Evolutionary conservation across 176 grass and related monocot genomes (phyloP).

Genomic region (Aegilops speltoides): DNA sequence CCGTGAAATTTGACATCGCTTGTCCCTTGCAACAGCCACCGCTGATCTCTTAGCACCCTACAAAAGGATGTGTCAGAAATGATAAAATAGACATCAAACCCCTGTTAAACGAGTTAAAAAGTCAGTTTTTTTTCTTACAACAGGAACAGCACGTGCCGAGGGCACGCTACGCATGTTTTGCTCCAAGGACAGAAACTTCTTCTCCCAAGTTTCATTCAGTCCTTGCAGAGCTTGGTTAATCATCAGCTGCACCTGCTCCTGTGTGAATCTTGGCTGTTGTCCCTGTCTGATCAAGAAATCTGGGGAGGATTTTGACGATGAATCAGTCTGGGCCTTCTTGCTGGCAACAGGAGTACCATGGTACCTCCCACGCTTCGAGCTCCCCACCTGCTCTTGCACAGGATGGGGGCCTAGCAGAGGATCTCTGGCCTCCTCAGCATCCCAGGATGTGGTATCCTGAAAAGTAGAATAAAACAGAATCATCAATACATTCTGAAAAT

Average conservation of each 20-base stretch:
- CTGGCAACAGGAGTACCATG: neutral
- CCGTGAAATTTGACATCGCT: neutral
- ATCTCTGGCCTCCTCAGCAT: neutral
- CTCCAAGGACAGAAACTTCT: slow-evolving; percentile 42
- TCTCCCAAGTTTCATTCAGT: slow-evolving; percentile 48
- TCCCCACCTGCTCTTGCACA: slow-evolving; percentile 21
- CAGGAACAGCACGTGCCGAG: neutral
- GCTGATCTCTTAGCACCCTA: slow-evolving; percentile 11
- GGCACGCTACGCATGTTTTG: slow-evolving; percentile 25
- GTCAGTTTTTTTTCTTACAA: slow-evolving; percentile 11
- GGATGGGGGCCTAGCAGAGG: slow-evolving; percentile 9
- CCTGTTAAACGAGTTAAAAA: neutral
- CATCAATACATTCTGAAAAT: slow-evolving; percentile 23
- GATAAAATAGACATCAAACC: slow-evolving; percentile 11
- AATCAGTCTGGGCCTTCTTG: slow-evolving; percentile 16
- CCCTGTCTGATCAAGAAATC: slow-evolving; percentile 24
- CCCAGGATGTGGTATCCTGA: neutral
- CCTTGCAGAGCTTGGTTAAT: slow-evolving; percentile 45
- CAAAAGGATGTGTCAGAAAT: neutral
- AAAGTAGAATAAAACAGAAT: slow-evolving; percentile 10
- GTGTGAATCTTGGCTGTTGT: slow-evolving; percentile 32
- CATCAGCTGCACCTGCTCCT: slow-evolving; percentile 50
- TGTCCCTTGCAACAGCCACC: neutral
- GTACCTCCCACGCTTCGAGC: slow-evolving; percentile 15
- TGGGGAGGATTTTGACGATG: slow-evolving; percentile 25